These are phyloP conservation scores for Diaporthe sp. DNA, from an alignment of 2,329 filamentous ascomycete genomes.

Conservation along the genomic window DNA sequence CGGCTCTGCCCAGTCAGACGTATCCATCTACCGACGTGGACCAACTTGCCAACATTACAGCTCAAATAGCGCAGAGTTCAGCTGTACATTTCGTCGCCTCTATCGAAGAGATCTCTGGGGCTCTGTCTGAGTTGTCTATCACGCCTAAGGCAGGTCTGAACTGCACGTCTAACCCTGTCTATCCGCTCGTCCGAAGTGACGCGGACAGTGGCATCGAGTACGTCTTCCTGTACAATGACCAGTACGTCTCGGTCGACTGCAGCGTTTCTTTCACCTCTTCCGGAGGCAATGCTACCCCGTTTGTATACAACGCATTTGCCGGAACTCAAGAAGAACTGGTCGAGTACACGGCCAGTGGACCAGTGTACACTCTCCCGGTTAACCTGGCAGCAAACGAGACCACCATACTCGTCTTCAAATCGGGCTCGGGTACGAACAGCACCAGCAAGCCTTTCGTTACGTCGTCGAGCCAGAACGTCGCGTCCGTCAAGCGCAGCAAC, in stretches of 20 bases:
- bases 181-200: constrained; percentile 19
- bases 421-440: not conserved
- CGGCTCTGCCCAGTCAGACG: constrained; percentile 11
- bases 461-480: constrained; percentile 12
- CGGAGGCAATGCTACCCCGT: constrained; percentile 3
- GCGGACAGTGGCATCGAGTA: constrained; percentile 28
- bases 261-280: constrained; percentile 34
- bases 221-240: constrained; percentile 38
- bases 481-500: not conserved
- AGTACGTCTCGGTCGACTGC: constrained; percentile 12
- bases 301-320: constrained; percentile 57
- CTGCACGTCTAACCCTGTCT: constrained; percentile 30
- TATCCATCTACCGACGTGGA: constrained; percentile 3
- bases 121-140: constrained; percentile 44
- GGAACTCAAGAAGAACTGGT: constrained; percentile 46
- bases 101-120: constrained; percentile 36
- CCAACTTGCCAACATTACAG: constrained; percentile 44
- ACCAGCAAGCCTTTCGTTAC: constrained; percentile 28
- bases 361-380: constrained; percentile 51
- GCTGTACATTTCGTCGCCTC: constrained; percentile 8
- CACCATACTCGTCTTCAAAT: constrained; percentile 49
- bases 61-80: constrained; percentile 39
- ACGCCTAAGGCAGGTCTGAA: constrained; percentile 9
- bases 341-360: constrained; percentile 48
- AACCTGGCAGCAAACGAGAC: constrained; percentile 56